Evolutionary conservation across 441 rosid genomes (phyloP).

Genomic region (Pelargonium citronellum): DNA sequence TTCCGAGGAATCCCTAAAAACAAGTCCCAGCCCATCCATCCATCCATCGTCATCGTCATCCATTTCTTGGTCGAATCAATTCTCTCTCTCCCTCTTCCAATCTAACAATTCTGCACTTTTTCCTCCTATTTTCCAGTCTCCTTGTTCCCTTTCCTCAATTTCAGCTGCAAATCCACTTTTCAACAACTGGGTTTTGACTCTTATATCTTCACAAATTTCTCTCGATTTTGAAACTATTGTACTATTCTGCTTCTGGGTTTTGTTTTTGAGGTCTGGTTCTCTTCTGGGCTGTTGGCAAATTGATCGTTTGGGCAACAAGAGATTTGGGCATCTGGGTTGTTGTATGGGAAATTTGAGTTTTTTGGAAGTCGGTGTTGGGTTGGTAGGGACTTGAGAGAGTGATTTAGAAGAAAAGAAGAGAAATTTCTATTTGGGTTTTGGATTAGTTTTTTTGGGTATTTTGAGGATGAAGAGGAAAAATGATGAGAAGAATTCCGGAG

Average conservation of each 20-base stretch:
- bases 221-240: neutral
- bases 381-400: neutral
- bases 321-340: constrained; percentile 6
- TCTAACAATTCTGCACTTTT: constrained; percentile 1
- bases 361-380: neutral
- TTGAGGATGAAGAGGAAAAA: constrained; percentile 56
- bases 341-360: constrained; percentile 2
- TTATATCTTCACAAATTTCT: neutral
- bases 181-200: constrained; percentile 3
- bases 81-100: neutral
- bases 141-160: neutral
- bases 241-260: neutral
- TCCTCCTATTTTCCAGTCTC: neutral
- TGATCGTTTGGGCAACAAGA: neutral
- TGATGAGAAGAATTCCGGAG: constrained; percentile 46
- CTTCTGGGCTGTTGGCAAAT: neutral
- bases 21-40: neutral
- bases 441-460: constrained; percentile 8
- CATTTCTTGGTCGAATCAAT: neutral
- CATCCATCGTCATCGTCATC: neutral
- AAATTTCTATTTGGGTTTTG: neutral
- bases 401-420: no score
- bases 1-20: constrained; percentile 9
- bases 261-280: neutral
- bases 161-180: constrained; percentile 5